A percentile compares a stretch with the other conserved stretches of the same genome.
Evolutionary conservation across 2,329 filamentous ascomycete species (phyloP).

Genomic region (Aspergillus oerlinghausenensis): DNA sequence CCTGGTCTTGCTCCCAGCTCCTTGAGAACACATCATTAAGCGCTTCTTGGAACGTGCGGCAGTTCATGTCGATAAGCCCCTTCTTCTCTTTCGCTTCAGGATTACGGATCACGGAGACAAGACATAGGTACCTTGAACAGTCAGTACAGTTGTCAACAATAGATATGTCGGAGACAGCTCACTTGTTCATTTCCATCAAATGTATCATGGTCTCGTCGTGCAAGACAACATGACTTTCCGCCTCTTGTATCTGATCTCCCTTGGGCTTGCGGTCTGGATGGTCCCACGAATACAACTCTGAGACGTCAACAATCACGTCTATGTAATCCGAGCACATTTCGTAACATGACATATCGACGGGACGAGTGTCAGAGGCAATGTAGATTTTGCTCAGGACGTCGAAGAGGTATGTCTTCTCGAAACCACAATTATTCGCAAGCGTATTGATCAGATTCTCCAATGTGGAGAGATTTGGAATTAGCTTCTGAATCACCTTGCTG

Average conservation of each 20-base stretch:
- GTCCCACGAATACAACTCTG: constrained; percentile 85
- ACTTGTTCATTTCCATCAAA: constrained; percentile 64
- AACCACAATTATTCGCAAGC: constrained; percentile 85
- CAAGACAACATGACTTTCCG: constrained; percentile 60
- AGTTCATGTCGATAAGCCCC: constrained; percentile 63
- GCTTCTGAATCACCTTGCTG: constrained; percentile 95
- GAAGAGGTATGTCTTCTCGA: constrained; percentile 97
- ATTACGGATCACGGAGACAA: constrained; percentile 62
- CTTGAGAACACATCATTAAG: constrained; percentile 58
- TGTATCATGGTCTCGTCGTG: constrained; percentile 61
- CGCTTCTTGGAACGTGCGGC: constrained; percentile 59
- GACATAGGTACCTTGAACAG: constrained; percentile 52
- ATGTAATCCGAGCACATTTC: constrained; percentile 99
- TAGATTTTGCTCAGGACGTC: constrained; percentile 98
- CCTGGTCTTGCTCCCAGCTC: constrained; percentile 40
- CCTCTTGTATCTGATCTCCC: constrained; percentile 48
- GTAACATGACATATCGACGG: constrained; percentile 91
- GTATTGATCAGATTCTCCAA: constrained; percentile 93
- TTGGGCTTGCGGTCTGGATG: constrained; percentile 39
- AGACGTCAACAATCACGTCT: constrained; percentile 95
- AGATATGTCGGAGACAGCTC: constrained; percentile 19
- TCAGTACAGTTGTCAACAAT: constrained; percentile 8
- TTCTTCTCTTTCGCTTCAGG: constrained; percentile 62
- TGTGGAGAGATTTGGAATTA: constrained; percentile 88
- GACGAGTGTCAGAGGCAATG: constrained; percentile 90